phyloP scores from a whole-genome alignment of 345 rosid genomes.

The Eucalyptus shirleyi region DNA sequence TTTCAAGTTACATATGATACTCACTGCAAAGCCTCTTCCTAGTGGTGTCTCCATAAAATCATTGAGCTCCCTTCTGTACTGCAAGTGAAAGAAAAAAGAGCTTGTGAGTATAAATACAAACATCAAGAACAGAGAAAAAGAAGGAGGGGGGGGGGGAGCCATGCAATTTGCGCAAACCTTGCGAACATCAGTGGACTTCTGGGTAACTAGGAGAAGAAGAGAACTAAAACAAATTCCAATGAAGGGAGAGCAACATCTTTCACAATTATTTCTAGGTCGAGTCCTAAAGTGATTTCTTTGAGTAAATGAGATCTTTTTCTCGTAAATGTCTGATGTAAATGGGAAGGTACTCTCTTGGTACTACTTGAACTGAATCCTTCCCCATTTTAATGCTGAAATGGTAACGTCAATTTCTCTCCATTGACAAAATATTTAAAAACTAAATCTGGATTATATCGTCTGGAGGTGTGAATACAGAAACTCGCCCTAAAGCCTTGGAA shows the following conservation, averaged over 20 bases:
- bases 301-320: neutral
- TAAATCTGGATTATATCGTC: neutral
- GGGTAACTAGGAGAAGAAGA: neutral
- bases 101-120: neutral
- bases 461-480: neutral
- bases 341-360: neutral
- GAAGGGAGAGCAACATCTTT: neutral
- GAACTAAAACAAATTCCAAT: neutral
- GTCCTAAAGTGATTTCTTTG: neutral
- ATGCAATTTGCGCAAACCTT: neutral
- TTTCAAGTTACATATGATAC: neutral
- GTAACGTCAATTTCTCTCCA: neutral
- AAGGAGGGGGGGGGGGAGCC: neutral
- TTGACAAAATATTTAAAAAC: neutral
- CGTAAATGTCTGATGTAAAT: neutral
- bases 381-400: neutral
- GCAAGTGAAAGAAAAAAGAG: slow-evolving; percentile 15
- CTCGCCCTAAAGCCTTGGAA: neutral
- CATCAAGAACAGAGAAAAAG: neutral
- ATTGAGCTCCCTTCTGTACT: slow-evolving; percentile 80
- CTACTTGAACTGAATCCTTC: neutral
- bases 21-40: slow-evolving; percentile 72
- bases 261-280: neutral
- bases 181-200: neutral
- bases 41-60: slow-evolving; percentile 61